A percentile compares a stretch with the other conserved stretches of the same genome.
Conservation (phyloP, 345 rosid species). For the Pseudoturritis turrita region DNA sequence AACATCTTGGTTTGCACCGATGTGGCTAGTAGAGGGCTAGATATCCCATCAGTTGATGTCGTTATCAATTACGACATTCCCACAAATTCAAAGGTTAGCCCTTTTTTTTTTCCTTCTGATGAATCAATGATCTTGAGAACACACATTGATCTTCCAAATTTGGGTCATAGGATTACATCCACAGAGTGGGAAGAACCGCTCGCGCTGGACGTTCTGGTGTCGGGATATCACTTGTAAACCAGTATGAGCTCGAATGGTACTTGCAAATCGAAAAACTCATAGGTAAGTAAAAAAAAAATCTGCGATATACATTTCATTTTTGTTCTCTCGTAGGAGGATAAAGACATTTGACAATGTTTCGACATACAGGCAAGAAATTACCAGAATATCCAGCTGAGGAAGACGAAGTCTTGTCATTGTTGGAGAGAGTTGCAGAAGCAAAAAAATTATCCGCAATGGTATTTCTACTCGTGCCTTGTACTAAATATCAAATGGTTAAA, state of each 20-base stretch:
- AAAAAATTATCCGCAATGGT: slow-evolving; percentile 61
- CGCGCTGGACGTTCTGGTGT: slow-evolving; percentile 98
- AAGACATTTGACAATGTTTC: background rate
- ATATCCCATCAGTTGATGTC: slow-evolving; percentile 93
- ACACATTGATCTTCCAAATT: background rate
- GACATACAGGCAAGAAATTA: slow-evolving; percentile 63
- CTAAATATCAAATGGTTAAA: background rate
- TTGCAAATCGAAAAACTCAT: slow-evolving; percentile 83
- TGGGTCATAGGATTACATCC: slow-evolving; percentile 73
- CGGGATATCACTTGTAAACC: slow-evolving; percentile 84
- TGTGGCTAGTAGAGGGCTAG: slow-evolving; percentile 98
- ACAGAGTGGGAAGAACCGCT: slow-evolving; percentile 85
- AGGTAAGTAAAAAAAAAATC: slow-evolving; percentile 41
- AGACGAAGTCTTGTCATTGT: slow-evolving; percentile 67
- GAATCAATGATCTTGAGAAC: background rate
- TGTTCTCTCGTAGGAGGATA: background rate
- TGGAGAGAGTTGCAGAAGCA: slow-evolving; percentile 65
- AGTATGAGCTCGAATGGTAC: slow-evolving; percentile 93
- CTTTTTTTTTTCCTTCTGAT: background rate
- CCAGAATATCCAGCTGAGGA: slow-evolving; percentile 67
- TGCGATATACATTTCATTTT: background rate
- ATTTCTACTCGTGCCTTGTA: background rate
- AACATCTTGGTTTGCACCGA: slow-evolving; percentile 90
- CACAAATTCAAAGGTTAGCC: slow-evolving; percentile 36
- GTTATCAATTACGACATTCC: slow-evolving; percentile 96